These are phyloP conservation scores for Fraxinus quadrangulata DNA, from an alignment of 257 asterid genomes.

Conservation along the genomic window DNA sequence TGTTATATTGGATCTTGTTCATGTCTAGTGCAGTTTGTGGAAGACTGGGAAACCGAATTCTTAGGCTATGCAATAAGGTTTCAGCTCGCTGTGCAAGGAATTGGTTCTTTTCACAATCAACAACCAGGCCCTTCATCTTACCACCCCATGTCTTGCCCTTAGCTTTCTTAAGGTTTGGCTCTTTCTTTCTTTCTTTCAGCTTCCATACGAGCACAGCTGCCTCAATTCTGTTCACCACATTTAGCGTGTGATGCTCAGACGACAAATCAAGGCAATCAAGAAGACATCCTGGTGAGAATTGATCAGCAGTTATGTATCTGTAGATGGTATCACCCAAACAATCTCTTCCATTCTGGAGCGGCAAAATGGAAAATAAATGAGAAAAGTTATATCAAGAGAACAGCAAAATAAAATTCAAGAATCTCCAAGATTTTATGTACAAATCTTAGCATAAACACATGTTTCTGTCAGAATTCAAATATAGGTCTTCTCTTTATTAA, in stretches of 20 bases:
- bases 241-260: conserved; percentile 82
- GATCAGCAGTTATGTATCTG: conserved; percentile 79
- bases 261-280: conserved; percentile 89
- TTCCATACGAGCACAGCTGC: conserved; percentile 89
- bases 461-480: neutral
- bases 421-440: neutral
- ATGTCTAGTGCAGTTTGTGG: conserved; percentile 96
- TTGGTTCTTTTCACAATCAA: conserved; percentile 65
- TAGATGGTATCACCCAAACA: conserved; percentile 87
- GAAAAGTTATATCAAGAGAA: neutral
- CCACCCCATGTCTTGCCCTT: conserved; percentile 81
- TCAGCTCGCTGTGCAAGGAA: conserved; percentile 79
- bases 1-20: conserved; percentile 95
- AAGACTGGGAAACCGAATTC: conserved; percentile 84
- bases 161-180: conserved; percentile 49
- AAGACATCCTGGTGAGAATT: conserved; percentile 84
- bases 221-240: conserved; percentile 83
- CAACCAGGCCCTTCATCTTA: conserved; percentile 73
- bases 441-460: neutral
- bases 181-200: conserved; percentile 68
- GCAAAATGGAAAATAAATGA: conserved; percentile 16
- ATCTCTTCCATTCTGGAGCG: conserved; percentile 79
- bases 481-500: neutral
- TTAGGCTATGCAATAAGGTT: conserved; percentile 65
- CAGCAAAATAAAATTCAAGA: neutral